phyloP scores from a whole-genome alignment of 371 early-diverging fungal species.

The Parasitella parasitica region DNA sequence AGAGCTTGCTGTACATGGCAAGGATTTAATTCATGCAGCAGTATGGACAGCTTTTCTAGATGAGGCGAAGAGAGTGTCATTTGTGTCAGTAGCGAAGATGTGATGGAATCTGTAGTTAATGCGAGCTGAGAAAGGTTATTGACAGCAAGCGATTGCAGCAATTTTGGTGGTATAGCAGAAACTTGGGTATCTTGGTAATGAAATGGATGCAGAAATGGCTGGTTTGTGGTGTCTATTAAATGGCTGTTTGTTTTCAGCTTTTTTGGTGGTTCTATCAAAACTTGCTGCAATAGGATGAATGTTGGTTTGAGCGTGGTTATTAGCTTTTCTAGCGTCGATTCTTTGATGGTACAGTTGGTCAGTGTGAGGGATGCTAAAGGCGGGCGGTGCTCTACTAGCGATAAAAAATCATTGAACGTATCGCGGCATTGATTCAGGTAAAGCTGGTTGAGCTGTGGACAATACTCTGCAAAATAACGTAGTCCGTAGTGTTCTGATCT shows the following conservation, averaged over 20 bases:
- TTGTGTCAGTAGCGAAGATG: slow-evolving; percentile 14
- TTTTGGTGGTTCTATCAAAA: slow-evolving; percentile 29
- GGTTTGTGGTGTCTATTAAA: neutral
- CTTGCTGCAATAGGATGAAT: slow-evolving; percentile 33
- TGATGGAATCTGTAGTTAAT: slow-evolving; percentile 32
- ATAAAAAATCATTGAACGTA: slow-evolving; percentile 43
- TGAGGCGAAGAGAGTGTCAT: slow-evolving; percentile 30
- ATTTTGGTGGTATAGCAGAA: slow-evolving; percentile 19
- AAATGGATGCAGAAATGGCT: slow-evolving; percentile 10
- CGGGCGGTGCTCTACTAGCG: slow-evolving; percentile 24
- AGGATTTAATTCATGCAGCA: slow-evolving; percentile 36
- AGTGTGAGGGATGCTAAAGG: slow-evolving; percentile 34
- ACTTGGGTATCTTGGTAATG: slow-evolving; percentile 20
- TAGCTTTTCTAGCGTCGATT: slow-evolving; percentile 20
- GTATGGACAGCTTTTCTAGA: slow-evolving; percentile 38
- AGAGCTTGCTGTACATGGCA: slow-evolving; percentile 18
- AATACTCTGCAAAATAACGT: slow-evolving; percentile 33
- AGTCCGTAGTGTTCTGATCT: slow-evolving; percentile 44
- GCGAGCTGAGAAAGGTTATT: slow-evolving; percentile 34
- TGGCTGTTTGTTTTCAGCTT: slow-evolving; percentile 1
- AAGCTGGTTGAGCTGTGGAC: slow-evolving; percentile 35
- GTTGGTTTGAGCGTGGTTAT: slow-evolving; percentile 12
- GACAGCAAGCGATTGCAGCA: slow-evolving; percentile 13
- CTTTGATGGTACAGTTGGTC: slow-evolving; percentile 40
- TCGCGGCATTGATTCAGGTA: slow-evolving; percentile 48